These are phyloP conservation scores for Ogataea hybrid DNA, from an alignment of 1,139 yeast species.

Conservation along the genomic window DNA sequence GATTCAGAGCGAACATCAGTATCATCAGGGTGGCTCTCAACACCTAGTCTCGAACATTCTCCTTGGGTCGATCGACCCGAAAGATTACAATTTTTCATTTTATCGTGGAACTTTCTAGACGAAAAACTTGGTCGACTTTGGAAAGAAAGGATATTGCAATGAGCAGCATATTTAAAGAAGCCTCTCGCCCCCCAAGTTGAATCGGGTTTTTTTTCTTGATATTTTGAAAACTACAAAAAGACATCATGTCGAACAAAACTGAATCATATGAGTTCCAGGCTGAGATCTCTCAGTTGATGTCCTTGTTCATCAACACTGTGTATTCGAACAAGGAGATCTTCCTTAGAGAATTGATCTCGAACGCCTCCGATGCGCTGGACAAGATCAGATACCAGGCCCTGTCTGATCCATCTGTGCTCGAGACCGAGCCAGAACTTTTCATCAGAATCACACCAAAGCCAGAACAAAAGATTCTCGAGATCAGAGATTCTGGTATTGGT, in stretches of 20 bases:
- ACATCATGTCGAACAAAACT: conserved; percentile 54
- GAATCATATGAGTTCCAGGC: conserved; percentile 98
- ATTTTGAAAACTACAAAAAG: conserved; percentile 7
- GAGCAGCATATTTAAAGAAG: conserved; percentile 6
- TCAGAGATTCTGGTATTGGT: conserved; percentile 99
- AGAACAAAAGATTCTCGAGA: conserved; percentile 90
- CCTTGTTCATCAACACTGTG: conserved; percentile 99
- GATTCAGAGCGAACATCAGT: too few species aligned
- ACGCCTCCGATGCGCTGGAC: conserved; percentile 96
- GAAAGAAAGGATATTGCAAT: conserved; percentile 3
- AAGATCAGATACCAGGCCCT: conserved; percentile 97
- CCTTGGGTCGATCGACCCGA: conserved; percentile 9
- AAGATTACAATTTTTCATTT: neutral
- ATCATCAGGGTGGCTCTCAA: too few species aligned
- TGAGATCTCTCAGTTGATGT: conserved; percentile 99
- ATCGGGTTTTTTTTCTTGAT: conserved; percentile 5
- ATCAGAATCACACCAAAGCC: conserved; percentile 97
- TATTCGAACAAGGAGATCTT: conserved; percentile 99
- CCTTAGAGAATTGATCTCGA: conserved; percentile 98
- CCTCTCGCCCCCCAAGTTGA: conserved; percentile 1
- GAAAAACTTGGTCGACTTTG: conserved; percentile 12
- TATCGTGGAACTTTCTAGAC: conserved; percentile 17
- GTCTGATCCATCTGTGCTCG: conserved; percentile 88
- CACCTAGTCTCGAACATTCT: conserved; percentile 7
- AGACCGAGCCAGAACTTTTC: conserved; percentile 93